Evolutionary conservation across 352 stramenopile genomes (phyloP), one percentile per base, ranked within the genome.

Genomic region (Phytopythium mirpurense): DNA sequence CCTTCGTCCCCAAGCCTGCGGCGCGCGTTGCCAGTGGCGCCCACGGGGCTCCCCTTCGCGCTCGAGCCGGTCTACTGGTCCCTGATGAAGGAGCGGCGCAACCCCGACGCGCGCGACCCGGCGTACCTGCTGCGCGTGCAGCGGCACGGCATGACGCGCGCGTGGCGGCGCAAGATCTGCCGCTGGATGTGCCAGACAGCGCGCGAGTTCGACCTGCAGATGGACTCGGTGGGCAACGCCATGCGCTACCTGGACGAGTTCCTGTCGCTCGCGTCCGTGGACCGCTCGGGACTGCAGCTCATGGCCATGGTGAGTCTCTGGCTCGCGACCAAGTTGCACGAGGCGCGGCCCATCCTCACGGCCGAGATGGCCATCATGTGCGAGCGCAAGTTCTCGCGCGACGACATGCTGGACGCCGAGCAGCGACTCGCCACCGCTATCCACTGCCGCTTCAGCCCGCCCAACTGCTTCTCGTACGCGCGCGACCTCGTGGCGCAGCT

Each of bases 171-270:
- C 21, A 83, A 83, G 47, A 85, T 92, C 43, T 87, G 74, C 46
- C 78, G 70, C 32, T 92, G 81, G 81, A 92, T 92, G 81, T 83
- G 89, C 44, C 48, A 88, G 70, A 89, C 78, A 0, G 72, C 76
- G 23, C 72, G 80, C 41, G 73, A 83, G 54, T 90, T 92, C 52
- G 74, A 86, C 45, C 63, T 92, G 51, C 71, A 71, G 19, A 71
- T 78, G 51, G 78, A 92, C 56, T 70, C 73, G 11, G 71, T 88
- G 12, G 78, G 55, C 38, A 74, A 65, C 24, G 76, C 77, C 19
- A 70, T 90, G 42, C 72, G 86, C 60, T 88, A 77, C 54, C 68
- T 92, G 58, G 81, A 92, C 57, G 67, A 83, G 54, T 90, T 85
- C 57, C 62, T 92, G 7, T 80, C 68, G 27, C 53, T 61, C 5